These are phyloP conservation scores for Cicer arietinum DNA, from an alignment of 306 rosid genomes.

Conservation along the genomic window DNA sequence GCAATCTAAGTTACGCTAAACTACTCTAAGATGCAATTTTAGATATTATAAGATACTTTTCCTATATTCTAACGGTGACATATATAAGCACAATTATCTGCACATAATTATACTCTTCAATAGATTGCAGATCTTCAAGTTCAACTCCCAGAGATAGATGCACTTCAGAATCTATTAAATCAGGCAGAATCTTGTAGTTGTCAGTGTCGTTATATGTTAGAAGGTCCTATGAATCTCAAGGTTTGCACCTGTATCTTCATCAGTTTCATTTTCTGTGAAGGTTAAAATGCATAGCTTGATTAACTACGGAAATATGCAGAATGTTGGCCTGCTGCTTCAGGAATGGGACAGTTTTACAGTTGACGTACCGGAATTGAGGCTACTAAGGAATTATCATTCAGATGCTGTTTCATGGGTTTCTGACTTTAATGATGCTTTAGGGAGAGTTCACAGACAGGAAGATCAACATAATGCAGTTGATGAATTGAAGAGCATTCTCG, in stretches of 20 bases:
- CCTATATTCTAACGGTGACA: background rate
- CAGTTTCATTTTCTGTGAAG: constrained; percentile 19
- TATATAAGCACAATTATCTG: constrained; percentile 9
- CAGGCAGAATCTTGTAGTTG: constrained; percentile 69
- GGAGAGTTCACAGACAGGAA: constrained; percentile 57
- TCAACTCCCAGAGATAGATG: constrained; percentile 69
- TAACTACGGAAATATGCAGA: constrained; percentile 59
- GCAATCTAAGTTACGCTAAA: background rate
- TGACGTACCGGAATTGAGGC: constrained; percentile 78
- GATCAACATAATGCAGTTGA: constrained; percentile 66
- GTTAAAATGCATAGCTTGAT: constrained; percentile 39
- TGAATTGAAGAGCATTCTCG: constrained; percentile 61
- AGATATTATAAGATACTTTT: background rate
- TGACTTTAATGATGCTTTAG: constrained; percentile 60
- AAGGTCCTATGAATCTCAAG: constrained; percentile 72
- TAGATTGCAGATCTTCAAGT: constrained; percentile 74
- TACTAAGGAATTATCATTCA: constrained; percentile 63
- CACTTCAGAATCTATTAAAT: constrained; percentile 63
- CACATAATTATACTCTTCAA: constrained; percentile 32
- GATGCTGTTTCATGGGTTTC: constrained; percentile 76
- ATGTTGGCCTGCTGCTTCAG: constrained; percentile 67
- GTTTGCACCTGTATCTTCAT: constrained; percentile 50
- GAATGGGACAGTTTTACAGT: constrained; percentile 65
- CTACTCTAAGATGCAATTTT: constrained; percentile 2
- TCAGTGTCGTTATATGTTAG: constrained; percentile 63